A percentile compares a stretch with the other conserved stretches of the same genome.
Evolutionary conservation across 768 basidiomycete species (phyloP).

Genomic region (Pisolithus marmoratus): DNA sequence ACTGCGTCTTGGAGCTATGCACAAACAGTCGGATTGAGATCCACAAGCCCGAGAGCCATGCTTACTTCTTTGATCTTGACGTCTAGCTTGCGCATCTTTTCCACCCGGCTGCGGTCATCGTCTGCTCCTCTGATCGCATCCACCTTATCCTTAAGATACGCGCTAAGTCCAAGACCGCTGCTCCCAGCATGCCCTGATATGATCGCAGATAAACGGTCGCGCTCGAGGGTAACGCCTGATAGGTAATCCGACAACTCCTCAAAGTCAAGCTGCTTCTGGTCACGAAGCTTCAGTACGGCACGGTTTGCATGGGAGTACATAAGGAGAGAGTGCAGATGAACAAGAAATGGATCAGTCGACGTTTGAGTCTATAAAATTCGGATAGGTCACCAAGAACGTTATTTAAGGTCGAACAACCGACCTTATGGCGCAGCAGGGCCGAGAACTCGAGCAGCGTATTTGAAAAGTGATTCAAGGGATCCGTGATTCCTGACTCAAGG

Average conservation of each 20-base stretch:
- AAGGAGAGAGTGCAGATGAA: slow-evolving; percentile 87
- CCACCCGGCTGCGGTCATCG: slow-evolving; percentile 87
- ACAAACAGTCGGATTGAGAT: not conserved
- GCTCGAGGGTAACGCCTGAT: slow-evolving; percentile 86
- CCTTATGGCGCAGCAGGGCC: slow-evolving; percentile 78
- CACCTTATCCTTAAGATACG: slow-evolving; percentile 89
- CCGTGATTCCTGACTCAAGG: slow-evolving; percentile 97
- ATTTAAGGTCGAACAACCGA: slow-evolving; percentile 28
- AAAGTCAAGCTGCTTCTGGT: slow-evolving; percentile 98
- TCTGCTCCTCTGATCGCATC: slow-evolving; percentile 90
- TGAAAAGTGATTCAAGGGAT: slow-evolving; percentile 94
- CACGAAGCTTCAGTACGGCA: slow-evolving; percentile 89
- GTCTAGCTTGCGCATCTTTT: slow-evolving; percentile 91
- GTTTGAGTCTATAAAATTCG: slow-evolving; percentile 60
- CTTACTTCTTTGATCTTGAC: slow-evolving; percentile 89
- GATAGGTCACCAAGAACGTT: not conserved
- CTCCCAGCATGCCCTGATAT: slow-evolving; percentile 86
- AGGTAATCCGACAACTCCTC: slow-evolving; percentile 96
- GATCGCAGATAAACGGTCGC: slow-evolving; percentile 86
- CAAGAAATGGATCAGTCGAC: slow-evolving; percentile 87
- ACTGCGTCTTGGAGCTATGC: slow-evolving; percentile 92
- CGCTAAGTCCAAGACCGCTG: slow-evolving; percentile 76
- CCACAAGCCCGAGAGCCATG: not conserved
- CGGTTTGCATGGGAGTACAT: slow-evolving; percentile 92
- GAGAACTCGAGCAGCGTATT: slow-evolving; percentile 96